phyloP scores from a whole-genome alignment of 2,329 filamentous ascomycete genomes.

The Trichophyton mentagrophytes region DNA sequence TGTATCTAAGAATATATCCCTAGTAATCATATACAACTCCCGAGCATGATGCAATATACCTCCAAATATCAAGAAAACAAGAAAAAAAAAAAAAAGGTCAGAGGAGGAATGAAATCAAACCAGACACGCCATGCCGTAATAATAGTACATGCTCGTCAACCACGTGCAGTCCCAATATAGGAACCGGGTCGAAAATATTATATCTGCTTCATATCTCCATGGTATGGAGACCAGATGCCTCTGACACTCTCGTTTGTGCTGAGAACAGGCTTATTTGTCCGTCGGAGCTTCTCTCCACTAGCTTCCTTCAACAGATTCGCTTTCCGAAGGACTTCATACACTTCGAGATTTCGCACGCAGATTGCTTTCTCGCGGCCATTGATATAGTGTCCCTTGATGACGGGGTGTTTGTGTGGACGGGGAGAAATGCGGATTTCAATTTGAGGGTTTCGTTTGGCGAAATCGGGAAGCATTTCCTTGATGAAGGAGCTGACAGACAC shows the following conservation, averaged over 20 bases:
- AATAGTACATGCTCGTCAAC: constrained; percentile 2
- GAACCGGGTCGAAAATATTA: constrained; percentile 20
- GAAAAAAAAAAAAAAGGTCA: background rate
- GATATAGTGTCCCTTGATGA: constrained; percentile 82
- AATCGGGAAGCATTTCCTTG: constrained; percentile 58
- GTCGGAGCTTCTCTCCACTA: constrained; percentile 39
- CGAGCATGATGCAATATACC: constrained; percentile 4
- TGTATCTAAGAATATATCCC: background rate
- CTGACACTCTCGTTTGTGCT: constrained; percentile 53
- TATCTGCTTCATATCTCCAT: constrained; percentile 42
- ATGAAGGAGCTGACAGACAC: constrained; percentile 56
- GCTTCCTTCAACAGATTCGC: constrained; percentile 38
- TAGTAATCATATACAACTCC: constrained; percentile 5
- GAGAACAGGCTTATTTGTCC: constrained; percentile 45
- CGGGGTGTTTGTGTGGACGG: constrained; percentile 75
- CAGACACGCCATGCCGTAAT: constrained; percentile 2
- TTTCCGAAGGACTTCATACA: constrained; percentile 70
- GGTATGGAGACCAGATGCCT: constrained; percentile 53
- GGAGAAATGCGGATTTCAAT: constrained; percentile 89
- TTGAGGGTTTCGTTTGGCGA: constrained; percentile 69
- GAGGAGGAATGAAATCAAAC: background rate
- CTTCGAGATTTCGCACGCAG: constrained; percentile 76
- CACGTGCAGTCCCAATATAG: background rate
- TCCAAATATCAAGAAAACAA: background rate
- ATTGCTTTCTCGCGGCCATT: constrained; percentile 77